These are phyloP conservation scores for Cadophora sp. DNA, from an alignment of 2,329 filamentous ascomycete species.

Conservation along the genomic window DNA sequence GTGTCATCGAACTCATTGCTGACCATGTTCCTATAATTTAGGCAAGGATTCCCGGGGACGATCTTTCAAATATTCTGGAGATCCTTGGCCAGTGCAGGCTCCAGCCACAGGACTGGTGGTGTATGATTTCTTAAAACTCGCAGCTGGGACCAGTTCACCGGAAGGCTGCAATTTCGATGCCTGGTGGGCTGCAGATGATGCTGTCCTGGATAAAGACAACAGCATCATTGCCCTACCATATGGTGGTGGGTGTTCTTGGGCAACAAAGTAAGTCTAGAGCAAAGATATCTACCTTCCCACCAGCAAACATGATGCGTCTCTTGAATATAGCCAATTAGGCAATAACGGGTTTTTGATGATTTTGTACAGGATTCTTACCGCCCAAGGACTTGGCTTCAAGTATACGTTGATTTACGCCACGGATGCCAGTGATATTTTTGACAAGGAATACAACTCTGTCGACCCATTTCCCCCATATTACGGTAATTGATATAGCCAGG, in stretches of 20 bases:
- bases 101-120: not conserved
- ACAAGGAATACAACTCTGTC: not conserved
- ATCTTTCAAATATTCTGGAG: conserved; percentile 3
- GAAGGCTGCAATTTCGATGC: not conserved
- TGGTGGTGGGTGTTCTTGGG: not conserved
- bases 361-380: not conserved
- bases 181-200: not conserved
- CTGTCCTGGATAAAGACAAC: not conserved
- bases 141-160: not conserved
- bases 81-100: conserved; percentile 7
- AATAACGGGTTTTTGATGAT: not conserved
- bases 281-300: not conserved
- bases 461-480: not conserved
- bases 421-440: not conserved
- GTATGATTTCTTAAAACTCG: not conserved
- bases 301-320: not conserved
- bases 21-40: not conserved
- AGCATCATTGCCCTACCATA: not conserved
- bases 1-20: not conserved
- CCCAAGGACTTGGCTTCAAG: not conserved
- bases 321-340: not conserved
- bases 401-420: conserved; percentile 12
- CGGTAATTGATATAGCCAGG: not conserved
- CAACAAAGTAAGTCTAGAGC: not conserved
- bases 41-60: conserved; percentile 7